Evolutionary conservation across 2,329 filamentous ascomycete genomes (phyloP), one percentile per base, ranked within the genome.

Genomic region (Pestalotiopsis sp.): DNA sequence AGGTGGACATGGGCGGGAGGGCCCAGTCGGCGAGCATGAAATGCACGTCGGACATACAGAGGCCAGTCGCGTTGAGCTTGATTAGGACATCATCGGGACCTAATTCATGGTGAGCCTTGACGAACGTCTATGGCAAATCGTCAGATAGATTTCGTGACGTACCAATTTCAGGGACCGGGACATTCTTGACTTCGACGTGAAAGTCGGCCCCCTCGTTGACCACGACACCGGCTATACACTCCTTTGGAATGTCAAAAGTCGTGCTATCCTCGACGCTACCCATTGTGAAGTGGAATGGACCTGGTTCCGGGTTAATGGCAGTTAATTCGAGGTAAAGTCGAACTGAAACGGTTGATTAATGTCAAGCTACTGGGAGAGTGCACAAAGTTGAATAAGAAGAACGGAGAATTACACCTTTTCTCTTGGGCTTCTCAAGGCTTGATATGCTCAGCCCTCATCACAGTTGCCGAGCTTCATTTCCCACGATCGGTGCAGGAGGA

Each of bases 181-280:
- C 83, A 68, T 80, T 79, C 72, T 84, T 80, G 9, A 87, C 80
- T 68, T 84, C 82, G 38, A 86, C 76, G 5, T 73, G 75, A 70
- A 86, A 87, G 68, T 85, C 75, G 0, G 84, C 83, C 1, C 85
- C 85, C 72, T 84, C 80, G 69, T 87, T 84, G 38, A 84, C 78
- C 1, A 85, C 82, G 1, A 86, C 84, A 6, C 83, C 85, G 2
- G 84, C 85, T 67, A 85, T 85, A 74, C 85, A 84, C 68, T 82
- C 79, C 57, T 82, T 82, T 2, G 84, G 85, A 45, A 87, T 81
- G 14, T 82, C 76, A 64, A 67, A 67, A 23, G 6, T 49, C 2
- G 41, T 49, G 3, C 9, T 23, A 25, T 20, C 23, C 3, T 36
- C 36, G 11, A 20, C 14, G 20, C 25, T 38, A 23, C 66, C 59